Conservation (phyloP, 148 eudicot species). For the Silene uniflora region DNA sequence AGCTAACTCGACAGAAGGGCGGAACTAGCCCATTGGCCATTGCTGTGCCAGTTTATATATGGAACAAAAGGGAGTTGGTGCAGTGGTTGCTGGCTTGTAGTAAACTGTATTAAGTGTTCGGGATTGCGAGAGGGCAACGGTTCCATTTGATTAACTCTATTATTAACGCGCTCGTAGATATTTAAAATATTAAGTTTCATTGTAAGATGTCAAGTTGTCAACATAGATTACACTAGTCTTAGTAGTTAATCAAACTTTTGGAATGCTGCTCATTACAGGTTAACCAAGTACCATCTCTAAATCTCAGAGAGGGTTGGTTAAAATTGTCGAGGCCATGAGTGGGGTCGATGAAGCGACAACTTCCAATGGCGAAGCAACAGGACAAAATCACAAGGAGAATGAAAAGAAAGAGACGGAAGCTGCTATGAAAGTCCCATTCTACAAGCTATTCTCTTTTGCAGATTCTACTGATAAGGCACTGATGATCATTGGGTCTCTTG, state of each 20-base stretch:
- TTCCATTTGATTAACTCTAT: not conserved
- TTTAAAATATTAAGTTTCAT: no score
- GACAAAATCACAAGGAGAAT: not conserved
- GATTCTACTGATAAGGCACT: conserved; percentile 47
- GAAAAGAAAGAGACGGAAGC: conserved; percentile 16
- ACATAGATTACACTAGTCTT: not conserved
- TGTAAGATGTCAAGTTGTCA: no score
- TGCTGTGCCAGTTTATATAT: no score
- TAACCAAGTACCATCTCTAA: not conserved
- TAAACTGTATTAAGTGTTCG: not conserved
- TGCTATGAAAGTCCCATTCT: conserved; percentile 40
- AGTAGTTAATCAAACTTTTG: not conserved
- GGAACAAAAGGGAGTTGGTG: no score
- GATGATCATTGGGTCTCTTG: conserved; percentile 56
- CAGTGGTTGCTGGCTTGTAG: not conserved
- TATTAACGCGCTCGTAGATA: no score
- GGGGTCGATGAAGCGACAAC: conserved; percentile 9
- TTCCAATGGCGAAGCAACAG: not conserved
- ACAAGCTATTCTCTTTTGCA: conserved; percentile 57
- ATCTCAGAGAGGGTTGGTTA: not conserved
- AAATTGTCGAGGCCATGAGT: not conserved
- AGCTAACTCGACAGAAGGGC: no score
- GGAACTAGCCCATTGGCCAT: no score
- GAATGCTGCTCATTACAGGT: not conserved
- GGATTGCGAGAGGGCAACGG: no score